Conservation (phyloP, 768 basidiomycete genomes). For the Cyathus striatus region DNA sequence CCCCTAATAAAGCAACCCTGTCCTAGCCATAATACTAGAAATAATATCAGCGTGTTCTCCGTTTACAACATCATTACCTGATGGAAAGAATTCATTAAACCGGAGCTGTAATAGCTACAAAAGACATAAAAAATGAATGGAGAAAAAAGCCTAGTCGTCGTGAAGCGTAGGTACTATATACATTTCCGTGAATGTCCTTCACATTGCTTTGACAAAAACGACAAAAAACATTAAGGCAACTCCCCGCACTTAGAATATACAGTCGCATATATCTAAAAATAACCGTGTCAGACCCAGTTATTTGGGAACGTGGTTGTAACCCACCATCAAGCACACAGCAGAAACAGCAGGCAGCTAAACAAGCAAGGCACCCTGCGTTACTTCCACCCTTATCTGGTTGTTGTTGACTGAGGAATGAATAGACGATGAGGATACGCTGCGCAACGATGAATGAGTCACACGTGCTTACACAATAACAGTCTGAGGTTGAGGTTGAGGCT, state of each 20-base stretch:
- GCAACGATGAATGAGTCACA: constrained; percentile 12
- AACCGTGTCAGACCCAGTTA: constrained; percentile 2
- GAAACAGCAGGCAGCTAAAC: constrained; percentile 55
- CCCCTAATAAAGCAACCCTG: too few relatives aligned
- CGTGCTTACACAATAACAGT: constrained; percentile 80
- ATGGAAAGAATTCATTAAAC: too few relatives aligned
- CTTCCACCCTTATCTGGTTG: constrained; percentile 41
- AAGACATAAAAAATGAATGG: neutral
- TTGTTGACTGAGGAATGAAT: constrained; percentile 37
- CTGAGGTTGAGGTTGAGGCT: constrained; percentile 54
- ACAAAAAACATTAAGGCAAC: neutral
- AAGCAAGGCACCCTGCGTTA: constrained; percentile 49
- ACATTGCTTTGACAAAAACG: neutral
- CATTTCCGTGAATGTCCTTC: neutral
- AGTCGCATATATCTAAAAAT: constrained; percentile 65
- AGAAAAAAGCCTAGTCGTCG: neutral
- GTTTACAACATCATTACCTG: too few relatives aligned
- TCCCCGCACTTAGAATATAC: constrained; percentile 43
- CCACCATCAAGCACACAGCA: constrained; percentile 76
- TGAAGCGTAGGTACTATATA: neutral
- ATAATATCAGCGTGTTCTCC: too few relatives aligned
- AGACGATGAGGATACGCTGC: too few relatives aligned
- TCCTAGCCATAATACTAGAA: too few relatives aligned
- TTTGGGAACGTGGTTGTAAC: constrained; percentile 14
- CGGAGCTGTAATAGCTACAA: too few relatives aligned